Conservation (phyloP, 441 rosid genomes). For the Pelargonium cotyledonis region DNA sequence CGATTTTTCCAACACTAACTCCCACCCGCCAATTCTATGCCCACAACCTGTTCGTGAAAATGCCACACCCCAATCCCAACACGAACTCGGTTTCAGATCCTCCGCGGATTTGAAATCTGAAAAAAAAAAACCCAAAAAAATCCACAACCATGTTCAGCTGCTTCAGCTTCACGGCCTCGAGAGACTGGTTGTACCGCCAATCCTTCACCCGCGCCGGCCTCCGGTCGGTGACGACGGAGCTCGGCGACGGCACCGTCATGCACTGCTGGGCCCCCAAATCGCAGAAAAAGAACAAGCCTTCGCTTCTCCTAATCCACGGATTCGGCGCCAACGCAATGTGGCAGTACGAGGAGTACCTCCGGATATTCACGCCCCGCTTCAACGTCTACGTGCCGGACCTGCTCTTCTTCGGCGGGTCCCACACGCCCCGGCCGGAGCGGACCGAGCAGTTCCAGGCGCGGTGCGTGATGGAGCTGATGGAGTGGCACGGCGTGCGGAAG, state of each 20-base stretch:
- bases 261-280: conserved; percentile 41
- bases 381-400: conserved; percentile 25
- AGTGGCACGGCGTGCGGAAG: conserved; percentile 11
- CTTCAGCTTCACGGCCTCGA: no score
- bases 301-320: conserved; percentile 22
- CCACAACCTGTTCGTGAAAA: no score
- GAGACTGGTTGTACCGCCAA: no score
- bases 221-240: conserved; percentile 30
- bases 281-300: conserved; percentile 11
- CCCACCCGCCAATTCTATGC: no score
- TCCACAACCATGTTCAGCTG: no score
- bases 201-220: no score
- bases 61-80: no score
- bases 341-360: conserved; percentile 19
- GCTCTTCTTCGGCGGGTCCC: conserved; percentile 6
- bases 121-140: no score
- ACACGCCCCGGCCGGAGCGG: conserved; percentile 17
- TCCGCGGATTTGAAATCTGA: no score
- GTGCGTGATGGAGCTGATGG: conserved; percentile 22
- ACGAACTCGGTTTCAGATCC: no score
- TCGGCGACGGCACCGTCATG: conserved; percentile 59
- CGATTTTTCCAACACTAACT: no score
- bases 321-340: conserved; percentile 26
- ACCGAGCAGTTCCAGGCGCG: conserved; percentile 20
- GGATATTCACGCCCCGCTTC: conserved; percentile 19